Conservation (phyloP, 2,329 filamentous ascomycete species). For the Chaetomiaceae sp. region DNA sequence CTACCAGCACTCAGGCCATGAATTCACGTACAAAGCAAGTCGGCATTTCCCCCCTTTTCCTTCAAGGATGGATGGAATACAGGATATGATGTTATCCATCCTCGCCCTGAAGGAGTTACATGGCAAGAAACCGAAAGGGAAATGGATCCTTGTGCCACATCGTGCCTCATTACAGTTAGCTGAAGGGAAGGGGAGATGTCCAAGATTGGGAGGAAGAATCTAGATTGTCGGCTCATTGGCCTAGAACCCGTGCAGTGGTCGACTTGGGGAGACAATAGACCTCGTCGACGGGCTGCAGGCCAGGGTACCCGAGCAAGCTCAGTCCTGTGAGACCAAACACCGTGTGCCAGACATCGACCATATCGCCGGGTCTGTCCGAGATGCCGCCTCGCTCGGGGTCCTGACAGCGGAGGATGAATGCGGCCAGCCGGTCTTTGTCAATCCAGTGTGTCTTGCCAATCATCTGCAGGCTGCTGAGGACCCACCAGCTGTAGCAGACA, state of each 20-base stretch:
- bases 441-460: slow-evolving; percentile 90
- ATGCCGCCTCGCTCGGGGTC: slow-evolving; percentile 80
- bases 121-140: too few relatives aligned
- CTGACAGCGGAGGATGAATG: slow-evolving; percentile 85
- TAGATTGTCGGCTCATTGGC: slow-evolving; percentile 10
- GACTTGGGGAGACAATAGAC: slow-evolving; percentile 78
- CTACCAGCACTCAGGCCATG: too few relatives aligned
- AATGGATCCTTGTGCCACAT: too few relatives aligned
- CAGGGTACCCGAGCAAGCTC: slow-evolving; percentile 74
- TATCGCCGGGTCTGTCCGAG: slow-evolving; percentile 83
- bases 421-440: slow-evolving; percentile 69
- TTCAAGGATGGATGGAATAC: too few relatives aligned
- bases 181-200: not conserved
- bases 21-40: too few relatives aligned
- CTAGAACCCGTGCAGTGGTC: slow-evolving; percentile 55
- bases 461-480: slow-evolving; percentile 85
- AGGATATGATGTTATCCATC: too few relatives aligned
- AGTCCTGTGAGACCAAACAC: slow-evolving; percentile 83
- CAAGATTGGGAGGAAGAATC: not conserved
- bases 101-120: too few relatives aligned
- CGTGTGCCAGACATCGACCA: slow-evolving; percentile 97
- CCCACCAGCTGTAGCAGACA: slow-evolving; percentile 99
- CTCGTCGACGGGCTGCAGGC: slow-evolving; percentile 75
- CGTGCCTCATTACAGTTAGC: too few relatives aligned
- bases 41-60: too few relatives aligned